Conservation (phyloP, 208 protist genomes). For the Wallacemonas sp. region DNA sequence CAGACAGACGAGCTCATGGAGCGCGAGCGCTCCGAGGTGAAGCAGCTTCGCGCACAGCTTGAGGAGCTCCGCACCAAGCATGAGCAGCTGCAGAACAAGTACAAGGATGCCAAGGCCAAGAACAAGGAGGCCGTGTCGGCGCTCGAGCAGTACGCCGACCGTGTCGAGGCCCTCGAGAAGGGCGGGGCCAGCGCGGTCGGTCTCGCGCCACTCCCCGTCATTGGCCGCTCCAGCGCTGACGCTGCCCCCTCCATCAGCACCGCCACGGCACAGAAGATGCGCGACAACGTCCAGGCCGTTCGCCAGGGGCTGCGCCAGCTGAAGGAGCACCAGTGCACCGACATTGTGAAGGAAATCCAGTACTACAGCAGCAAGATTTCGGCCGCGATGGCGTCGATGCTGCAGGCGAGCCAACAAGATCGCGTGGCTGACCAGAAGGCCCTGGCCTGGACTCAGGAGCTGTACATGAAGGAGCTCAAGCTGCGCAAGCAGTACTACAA, state of each 20-base stretch:
- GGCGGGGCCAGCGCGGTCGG: constrained; percentile 21
- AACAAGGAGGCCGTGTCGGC: constrained; percentile 74
- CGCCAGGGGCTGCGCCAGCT: constrained; percentile 71
- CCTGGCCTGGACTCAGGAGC: constrained; percentile 86
- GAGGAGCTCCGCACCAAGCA: constrained; percentile 78
- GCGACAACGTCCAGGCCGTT: constrained; percentile 49
- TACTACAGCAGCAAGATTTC: constrained; percentile 72
- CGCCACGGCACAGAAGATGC: constrained; percentile 51
- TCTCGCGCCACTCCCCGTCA: constrained; percentile 28
- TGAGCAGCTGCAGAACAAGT: constrained; percentile 90
- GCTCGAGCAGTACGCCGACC: constrained; percentile 70
- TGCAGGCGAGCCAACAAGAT: constrained; percentile 69
- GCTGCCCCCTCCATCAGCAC: constrained; percentile 15
- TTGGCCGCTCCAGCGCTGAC: constrained; percentile 20
- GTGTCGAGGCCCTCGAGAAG: constrained; percentile 58
- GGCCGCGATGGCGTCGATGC: constrained; percentile 73
- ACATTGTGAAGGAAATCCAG: constrained; percentile 65
- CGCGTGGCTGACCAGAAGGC: constrained; percentile 74
- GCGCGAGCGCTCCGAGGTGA: constrained; percentile 59
- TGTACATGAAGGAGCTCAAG: constrained; percentile 92
- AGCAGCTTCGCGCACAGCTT: constrained; percentile 65
- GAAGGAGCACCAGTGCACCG: constrained; percentile 56
- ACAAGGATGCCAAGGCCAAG: constrained; percentile 91
- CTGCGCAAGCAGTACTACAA: constrained; percentile 94
- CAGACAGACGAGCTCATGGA: constrained; percentile 75